Evolutionary conservation across 2,329 filamentous ascomycete species (phyloP), one percentile per base, ranked within the genome.

Genomic region (Magnaporthiopsis rhizophila): DNA sequence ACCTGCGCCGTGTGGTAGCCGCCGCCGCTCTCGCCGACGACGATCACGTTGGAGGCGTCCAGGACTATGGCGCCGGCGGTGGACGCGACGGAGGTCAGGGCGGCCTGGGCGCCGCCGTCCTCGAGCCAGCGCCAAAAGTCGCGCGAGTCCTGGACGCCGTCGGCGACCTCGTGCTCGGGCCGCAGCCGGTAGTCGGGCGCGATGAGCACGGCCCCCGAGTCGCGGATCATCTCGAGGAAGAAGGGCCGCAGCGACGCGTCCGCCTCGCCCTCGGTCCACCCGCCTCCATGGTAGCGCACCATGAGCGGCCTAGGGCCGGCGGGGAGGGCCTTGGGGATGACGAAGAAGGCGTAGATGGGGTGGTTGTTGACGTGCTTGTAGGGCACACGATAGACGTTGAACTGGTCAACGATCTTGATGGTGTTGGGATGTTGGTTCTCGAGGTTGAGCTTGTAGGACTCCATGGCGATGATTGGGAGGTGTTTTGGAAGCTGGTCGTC

Each of bases 151-250:
- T 64, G 53, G 58, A 68, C 28, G n/a, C 38, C 56, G 34, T 67
- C 66, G 3, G 62, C 28, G 1, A 65, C 24, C 45, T 65, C 53
- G 45, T 60, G 56, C 58, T 66, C 66, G 15, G 66, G 66, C 5
- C 61, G 60, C 26, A 66, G 56, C n/a, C 66, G 61, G 32, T 67
- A 67, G 59, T 67, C 66, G 38, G 66, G 65, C 11, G 63, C 64
- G 24, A 67, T 34, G n/a, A 67, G 78, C n/a, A 81, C 70, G 6
- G 80, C 74, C 2, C 64, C 65, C 36, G 65, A 64, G 24, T 64
- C 64, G 30, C 53, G 64, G 15, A 62, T 62, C 24, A 65, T 50
- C 24, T 67, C 62, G 8, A 67, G 36, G 59, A 67, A 64, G 59
- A 60, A 38, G 13, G 34, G 57, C 38, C 60, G 28, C 60, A 62